Evolutionary conservation across 352 stramenopile genomes (phyloP).

Genomic region (Phytophthora pini): DNA sequence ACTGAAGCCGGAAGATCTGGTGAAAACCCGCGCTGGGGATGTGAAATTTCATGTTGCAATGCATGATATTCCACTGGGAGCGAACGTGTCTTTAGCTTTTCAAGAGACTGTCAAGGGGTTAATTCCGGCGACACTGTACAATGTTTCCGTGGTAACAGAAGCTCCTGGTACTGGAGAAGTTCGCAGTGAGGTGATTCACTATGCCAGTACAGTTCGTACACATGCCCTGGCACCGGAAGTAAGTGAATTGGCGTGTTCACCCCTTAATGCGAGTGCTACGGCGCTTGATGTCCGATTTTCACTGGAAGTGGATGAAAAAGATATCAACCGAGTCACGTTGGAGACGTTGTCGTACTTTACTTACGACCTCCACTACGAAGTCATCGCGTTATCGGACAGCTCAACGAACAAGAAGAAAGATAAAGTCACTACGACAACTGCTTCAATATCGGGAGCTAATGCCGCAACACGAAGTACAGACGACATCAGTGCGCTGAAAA

Average conservation of each 20-base stretch:
- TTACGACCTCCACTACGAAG: conserved; percentile 67
- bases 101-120: conserved; percentile 39
- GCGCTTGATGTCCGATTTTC: conserved; percentile 50
- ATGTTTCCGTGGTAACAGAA: conserved; percentile 65
- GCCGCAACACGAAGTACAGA: conserved; percentile 17
- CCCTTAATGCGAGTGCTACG: conserved; percentile 50
- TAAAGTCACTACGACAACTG: conserved; percentile 15
- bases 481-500: conserved; percentile 28
- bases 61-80: conserved; percentile 29
- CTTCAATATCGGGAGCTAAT: not conserved
- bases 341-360: conserved; percentile 45
- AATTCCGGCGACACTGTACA: conserved; percentile 61
- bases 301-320: conserved; percentile 47
- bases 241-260: conserved; percentile 18
- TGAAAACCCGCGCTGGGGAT: conserved; percentile 29
- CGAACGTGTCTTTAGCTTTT: conserved; percentile 29
- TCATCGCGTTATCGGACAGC: conserved; percentile 27
- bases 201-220: conserved; percentile 46
- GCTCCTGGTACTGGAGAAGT: conserved; percentile 57
- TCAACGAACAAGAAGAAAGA: conserved; percentile 17
- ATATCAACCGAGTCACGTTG: conserved; percentile 38
- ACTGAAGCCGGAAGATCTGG: conserved; percentile 36
- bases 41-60: conserved; percentile 37
- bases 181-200: conserved; percentile 44
- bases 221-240: conserved; percentile 65